A percentile compares a stretch with the other conserved stretches of the same genome.
These are phyloP conservation scores for Litchi chinensis DNA, from an alignment of 345 rosid species.

Conservation along the genomic window DNA sequence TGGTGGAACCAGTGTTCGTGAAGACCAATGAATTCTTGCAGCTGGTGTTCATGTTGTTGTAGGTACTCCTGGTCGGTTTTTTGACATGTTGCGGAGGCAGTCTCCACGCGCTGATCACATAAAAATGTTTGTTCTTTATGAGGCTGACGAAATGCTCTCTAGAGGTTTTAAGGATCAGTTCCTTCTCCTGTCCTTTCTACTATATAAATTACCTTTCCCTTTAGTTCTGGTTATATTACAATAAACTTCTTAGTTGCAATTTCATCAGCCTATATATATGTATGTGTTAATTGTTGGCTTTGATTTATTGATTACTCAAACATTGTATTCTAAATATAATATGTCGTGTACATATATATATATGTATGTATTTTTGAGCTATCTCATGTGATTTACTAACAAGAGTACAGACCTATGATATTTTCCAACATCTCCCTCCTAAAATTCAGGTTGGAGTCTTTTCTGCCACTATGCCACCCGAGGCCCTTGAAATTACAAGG, in stretches of 20 bases:
- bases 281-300: background rate
- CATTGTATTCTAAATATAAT: background rate
- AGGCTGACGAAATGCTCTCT: slow-evolving; percentile 34
- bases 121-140: slow-evolving; percentile 32
- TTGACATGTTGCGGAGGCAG: slow-evolving; percentile 30
- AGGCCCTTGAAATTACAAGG: slow-evolving; percentile 53
- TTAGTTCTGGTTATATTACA: too few species aligned
- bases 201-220: too few species aligned
- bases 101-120: slow-evolving; percentile 26
- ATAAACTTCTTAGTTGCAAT: too few species aligned
- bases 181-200: too few species aligned
- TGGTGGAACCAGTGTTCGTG: slow-evolving; percentile 36
- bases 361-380: background rate
- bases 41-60: slow-evolving; percentile 38
- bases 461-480: slow-evolving; percentile 68
- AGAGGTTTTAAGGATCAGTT: slow-evolving; percentile 35
- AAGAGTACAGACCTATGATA: slow-evolving; percentile 42
- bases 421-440: slow-evolving; percentile 55
- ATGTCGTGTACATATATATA: background rate
- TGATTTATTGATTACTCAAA: background rate
- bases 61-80: slow-evolving; percentile 36
- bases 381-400: background rate
- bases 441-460: slow-evolving; percentile 57
- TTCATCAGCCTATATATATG: too few species aligned
- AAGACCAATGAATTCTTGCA: slow-evolving; percentile 30